Evolutionary conservation across 192 early-diverging fungal species (phyloP), one percentile per base, ranked within the genome.

Genomic region (Linderina pennispora): DNA sequence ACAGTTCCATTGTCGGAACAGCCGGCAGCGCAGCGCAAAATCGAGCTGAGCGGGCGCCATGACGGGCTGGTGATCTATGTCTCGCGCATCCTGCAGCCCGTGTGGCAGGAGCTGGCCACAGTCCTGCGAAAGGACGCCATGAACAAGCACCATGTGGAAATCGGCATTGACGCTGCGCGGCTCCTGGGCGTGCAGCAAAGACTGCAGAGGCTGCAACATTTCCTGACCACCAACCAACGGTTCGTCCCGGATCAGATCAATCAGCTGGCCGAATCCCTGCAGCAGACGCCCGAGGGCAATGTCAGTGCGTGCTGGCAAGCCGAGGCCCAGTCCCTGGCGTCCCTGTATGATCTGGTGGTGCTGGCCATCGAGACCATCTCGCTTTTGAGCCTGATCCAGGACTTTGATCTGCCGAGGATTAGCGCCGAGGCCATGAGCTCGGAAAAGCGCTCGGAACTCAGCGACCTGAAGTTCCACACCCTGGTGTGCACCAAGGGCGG

Each of bases 11-110:
- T n/a, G 6, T 10, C 7, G 8, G n/a, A 4, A 18, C 36, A n/a
- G 19, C 36, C 15, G 15, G 19, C 15, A n/a, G 36, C 36, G 7
- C 50, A 50, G 38, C 50, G 54, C 11, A 58, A 55, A 23, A 62
- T 78, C 15, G 68, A 58, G 38, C 82, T 75, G 40, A 88, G 87
- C 44, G 79, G 80, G 10, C 55, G 79, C 21, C 87, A 92, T 53
- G 77, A 90, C 42, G 91, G 87, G 19, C 55, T 96, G 22, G 80
- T 74, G 5, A 56, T 88, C 5, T 92, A 89, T 45, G 50, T 96
- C 41, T 72, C 80, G 0, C 82, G 90, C 10, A 40, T 85, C 3
- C 40, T 96, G 38, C 58, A 77, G 50, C 81, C 89, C 3, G 46
- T 91, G 9, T 96, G 93, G 93, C 75, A 77, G 25, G 62, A 25